Percentiles rank a stretch among this genome's conserved stretches.
These are phyloP conservation scores for Mycena vitilis DNA, from an alignment of 768 basidiomycete genomes.

Conservation along the genomic window DNA sequence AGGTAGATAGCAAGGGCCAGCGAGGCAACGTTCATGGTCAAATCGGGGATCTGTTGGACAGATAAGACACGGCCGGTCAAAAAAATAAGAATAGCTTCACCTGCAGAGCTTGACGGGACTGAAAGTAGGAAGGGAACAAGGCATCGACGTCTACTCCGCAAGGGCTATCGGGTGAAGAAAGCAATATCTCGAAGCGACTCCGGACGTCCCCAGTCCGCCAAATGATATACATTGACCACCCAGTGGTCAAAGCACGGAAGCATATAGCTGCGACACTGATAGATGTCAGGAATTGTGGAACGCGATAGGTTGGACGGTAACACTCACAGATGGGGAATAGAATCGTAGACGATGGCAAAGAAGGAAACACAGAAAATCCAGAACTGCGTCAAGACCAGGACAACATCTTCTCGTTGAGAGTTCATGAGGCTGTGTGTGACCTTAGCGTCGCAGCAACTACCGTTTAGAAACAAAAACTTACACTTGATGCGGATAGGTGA, in stretches of 20 bases:
- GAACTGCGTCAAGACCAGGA: constrained; percentile 45
- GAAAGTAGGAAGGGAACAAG: constrained; percentile 33
- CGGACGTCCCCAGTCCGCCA: constrained; percentile 33
- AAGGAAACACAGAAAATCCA: constrained; percentile 48
- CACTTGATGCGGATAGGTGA: constrained; percentile 45
- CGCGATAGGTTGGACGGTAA: neutral
- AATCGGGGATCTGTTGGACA: constrained; percentile 28
- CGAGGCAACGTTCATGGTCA: constrained; percentile 29
- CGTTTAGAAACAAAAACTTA: neutral
- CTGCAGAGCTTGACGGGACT: constrained; percentile 27
- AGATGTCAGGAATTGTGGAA: neutral
- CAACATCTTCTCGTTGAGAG: constrained; percentile 43
- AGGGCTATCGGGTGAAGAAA: constrained; percentile 30
- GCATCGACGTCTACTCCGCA: constrained; percentile 24
- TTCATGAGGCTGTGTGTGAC: constrained; percentile 24
- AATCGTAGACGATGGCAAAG: constrained; percentile 47
- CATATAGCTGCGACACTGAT: constrained; percentile 32
- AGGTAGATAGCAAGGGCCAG: constrained; percentile 28
- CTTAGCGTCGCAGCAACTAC: neutral
- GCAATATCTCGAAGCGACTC: constrained; percentile 26
- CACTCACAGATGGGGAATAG: constrained; percentile 51
- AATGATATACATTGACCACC: constrained; percentile 36
- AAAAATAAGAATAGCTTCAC: neutral
- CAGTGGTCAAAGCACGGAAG: constrained; percentile 32
- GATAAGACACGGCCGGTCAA: neutral